Evolutionary conservation across 495 filamentous ascomycete species (phyloP).

Genomic region (Entonaema liquescens): DNA sequence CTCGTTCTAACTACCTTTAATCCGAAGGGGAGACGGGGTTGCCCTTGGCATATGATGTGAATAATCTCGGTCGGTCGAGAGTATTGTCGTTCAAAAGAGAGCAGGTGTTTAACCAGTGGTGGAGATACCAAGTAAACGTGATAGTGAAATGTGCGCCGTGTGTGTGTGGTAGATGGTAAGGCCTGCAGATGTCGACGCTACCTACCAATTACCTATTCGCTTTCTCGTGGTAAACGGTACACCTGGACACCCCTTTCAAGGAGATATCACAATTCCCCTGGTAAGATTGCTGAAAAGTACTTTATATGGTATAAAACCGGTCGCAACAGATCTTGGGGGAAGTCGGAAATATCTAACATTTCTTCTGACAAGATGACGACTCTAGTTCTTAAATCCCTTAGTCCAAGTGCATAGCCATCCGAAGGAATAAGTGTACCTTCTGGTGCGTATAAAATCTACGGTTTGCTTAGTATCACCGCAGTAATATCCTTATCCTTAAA

Average conservation of each 20-base stretch:
- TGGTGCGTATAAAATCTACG: neutral
- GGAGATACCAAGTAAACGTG: constrained; percentile 22
- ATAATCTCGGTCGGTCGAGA: neutral
- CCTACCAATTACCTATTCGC: constrained; percentile 18
- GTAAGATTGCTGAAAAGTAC: neutral
- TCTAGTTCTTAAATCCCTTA: neutral
- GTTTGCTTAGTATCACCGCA: neutral
- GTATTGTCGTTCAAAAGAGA: constrained; percentile 6
- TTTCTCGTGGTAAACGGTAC: neutral
- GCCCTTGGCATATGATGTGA: constrained; percentile 19
- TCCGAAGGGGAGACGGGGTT: constrained; percentile 4
- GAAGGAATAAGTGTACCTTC: neutral
- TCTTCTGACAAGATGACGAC: neutral
- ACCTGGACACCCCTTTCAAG: constrained; percentile 4
- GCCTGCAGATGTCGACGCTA: constrained; percentile 15
- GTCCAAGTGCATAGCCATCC: neutral
- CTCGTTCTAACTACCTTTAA: constrained; percentile 22
- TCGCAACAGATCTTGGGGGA: neutral
- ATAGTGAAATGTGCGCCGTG: constrained; percentile 6
- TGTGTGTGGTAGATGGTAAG: constrained; percentile 34
- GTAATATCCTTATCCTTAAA: neutral
- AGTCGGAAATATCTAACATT: neutral
- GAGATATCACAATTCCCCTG: neutral
- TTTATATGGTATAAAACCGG: neutral
- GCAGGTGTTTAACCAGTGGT: constrained; percentile 4